Evolutionary conservation across 2,329 filamentous ascomycete genomes (phyloP).

Genomic region (Xylariaceae sp.): DNA sequence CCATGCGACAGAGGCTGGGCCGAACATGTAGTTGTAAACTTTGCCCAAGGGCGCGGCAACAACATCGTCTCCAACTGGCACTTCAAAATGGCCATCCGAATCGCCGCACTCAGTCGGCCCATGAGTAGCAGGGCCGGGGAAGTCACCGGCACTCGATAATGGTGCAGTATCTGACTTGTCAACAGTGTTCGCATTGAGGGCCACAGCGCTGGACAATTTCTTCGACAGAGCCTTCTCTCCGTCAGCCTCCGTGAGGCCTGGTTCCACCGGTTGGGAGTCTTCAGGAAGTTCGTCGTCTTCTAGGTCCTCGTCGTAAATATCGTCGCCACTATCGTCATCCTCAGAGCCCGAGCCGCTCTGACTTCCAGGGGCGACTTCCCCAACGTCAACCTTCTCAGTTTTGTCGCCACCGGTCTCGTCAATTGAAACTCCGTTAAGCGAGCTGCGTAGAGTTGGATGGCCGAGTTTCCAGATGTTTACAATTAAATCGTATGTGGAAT

Average conservation of each 20-base stretch:
- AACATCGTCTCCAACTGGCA: conserved; percentile 76
- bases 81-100: conserved; percentile 73
- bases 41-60: conserved; percentile 87
- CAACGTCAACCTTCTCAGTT: conserved; percentile 72
- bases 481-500: conserved; percentile 94
- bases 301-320: conserved; percentile 75
- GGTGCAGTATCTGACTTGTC: conserved; percentile 52
- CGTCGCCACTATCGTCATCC: conserved; percentile 60
- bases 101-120: conserved; percentile 83
- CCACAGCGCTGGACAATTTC: conserved; percentile 63
- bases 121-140: conserved; percentile 80
- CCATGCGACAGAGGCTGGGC: conserved; percentile 71
- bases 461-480: conserved; percentile 98
- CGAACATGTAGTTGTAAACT: conserved; percentile 84
- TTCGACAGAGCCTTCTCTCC: conserved; percentile 61
- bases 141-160: conserved; percentile 54
- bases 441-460: conserved; percentile 86
- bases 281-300: conserved; percentile 60
- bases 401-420: conserved; percentile 83
- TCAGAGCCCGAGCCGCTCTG: conserved; percentile 56
- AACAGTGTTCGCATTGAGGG: conserved; percentile 40
- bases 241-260: conserved; percentile 46
- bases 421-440: conserved; percentile 79
- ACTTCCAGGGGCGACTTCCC: conserved; percentile 41
- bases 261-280: conserved; percentile 38